A percentile compares a stretch with the other conserved stretches of the same genome.
These are phyloP conservation scores for Exophiala bonariae DNA, from an alignment of 2,329 filamentous ascomycete species.

Conservation along the genomic window DNA sequence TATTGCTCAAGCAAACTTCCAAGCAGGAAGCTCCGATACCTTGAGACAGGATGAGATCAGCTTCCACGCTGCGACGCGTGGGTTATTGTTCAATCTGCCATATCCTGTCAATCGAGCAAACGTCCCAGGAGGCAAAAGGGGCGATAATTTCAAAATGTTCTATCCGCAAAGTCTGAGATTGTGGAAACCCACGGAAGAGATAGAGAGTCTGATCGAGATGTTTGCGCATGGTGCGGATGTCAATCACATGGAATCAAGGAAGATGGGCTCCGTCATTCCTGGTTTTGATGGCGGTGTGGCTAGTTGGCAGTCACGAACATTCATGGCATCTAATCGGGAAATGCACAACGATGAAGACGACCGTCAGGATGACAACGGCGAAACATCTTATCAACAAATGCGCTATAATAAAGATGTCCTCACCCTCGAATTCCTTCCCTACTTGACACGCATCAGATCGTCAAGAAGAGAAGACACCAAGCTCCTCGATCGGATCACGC, in stretches of 20 bases:
- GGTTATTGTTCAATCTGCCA: slow-evolving; percentile 80
- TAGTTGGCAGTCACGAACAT: slow-evolving; percentile 34
- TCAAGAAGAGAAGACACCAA: slow-evolving; percentile 41
- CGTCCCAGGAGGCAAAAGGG: slow-evolving; percentile 37
- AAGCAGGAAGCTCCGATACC: slow-evolving; percentile 66
- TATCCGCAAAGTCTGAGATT: slow-evolving; percentile 83
- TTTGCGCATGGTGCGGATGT: slow-evolving; percentile 58
- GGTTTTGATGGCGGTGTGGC: slow-evolving; percentile 36
- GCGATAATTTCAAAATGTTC: slow-evolving; percentile 82
- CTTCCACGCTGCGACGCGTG: slow-evolving; percentile 86
- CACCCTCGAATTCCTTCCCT: slow-evolving; percentile 83
- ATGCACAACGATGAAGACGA: too few species aligned
- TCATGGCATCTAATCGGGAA: slow-evolving; percentile 6
- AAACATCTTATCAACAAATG: slow-evolving; percentile 40
- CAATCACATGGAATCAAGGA: slow-evolving; percentile 18
- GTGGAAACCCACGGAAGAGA: slow-evolving; percentile 80
- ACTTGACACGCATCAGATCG: slow-evolving; percentile 67
- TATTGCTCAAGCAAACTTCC: slow-evolving; percentile 36
- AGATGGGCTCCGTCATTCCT: slow-evolving; percentile 34
- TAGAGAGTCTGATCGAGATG: slow-evolving; percentile 70
- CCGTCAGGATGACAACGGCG: slow-evolving; percentile 6
- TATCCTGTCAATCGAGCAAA: slow-evolving; percentile 71
- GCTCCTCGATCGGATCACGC: slow-evolving; percentile 68
- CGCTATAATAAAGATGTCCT: slow-evolving; percentile 64
- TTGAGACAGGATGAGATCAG: slow-evolving; percentile 91